Conservation (phyloP, 305 asterid genomes). For the Solanum hybrid region DNA sequence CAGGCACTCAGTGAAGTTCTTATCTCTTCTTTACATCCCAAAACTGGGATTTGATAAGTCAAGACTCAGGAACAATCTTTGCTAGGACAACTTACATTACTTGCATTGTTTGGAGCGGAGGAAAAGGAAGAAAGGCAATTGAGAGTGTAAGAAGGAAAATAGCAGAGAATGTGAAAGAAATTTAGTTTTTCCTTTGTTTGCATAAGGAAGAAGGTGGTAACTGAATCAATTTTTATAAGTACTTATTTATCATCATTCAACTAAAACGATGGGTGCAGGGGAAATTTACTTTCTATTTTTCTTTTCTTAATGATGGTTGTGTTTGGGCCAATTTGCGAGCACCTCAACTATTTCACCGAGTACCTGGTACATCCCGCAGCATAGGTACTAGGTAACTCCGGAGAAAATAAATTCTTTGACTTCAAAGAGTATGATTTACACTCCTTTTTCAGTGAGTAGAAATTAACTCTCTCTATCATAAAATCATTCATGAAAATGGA, state of each 20-base stretch:
- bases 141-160: neutral
- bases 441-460: neutral
- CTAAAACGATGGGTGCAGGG: neutral
- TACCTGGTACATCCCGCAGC: neutral
- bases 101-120: neutral
- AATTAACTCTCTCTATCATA: neutral
- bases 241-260: neutral
- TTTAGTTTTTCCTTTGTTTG: neutral
- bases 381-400: neutral
- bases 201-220: neutral
- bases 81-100: neutral
- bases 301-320: neutral
- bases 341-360: neutral
- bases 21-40: neutral
- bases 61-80: neutral
- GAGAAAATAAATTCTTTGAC: neutral
- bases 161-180: neutral
- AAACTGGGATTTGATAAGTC: neutral
- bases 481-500: neutral
- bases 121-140: neutral
- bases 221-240: neutral
- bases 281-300: neutral
- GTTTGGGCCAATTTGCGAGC: neutral
- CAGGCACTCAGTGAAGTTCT: neutral
- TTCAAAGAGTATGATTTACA: neutral